Evolutionary conservation across 1,139 yeast genomes (phyloP).

Genomic region (Geotrichum siamense): DNA sequence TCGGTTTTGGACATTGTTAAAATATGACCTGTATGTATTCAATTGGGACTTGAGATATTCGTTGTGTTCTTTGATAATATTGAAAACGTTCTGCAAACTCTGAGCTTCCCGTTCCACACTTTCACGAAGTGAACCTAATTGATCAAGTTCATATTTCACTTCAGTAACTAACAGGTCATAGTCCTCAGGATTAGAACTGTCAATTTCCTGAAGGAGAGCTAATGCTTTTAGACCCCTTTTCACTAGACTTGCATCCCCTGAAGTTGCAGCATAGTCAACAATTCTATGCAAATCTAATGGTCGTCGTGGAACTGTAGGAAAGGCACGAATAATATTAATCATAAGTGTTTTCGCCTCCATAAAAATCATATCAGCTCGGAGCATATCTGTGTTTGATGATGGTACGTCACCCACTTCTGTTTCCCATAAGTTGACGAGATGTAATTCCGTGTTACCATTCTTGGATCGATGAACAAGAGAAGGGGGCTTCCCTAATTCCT

Average conservation of each 20-base stretch:
- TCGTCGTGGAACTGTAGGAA: conserved; percentile 30
- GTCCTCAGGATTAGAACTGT: conserved; percentile 30
- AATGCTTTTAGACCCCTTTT: conserved; percentile 36
- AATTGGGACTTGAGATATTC: conserved; percentile 36
- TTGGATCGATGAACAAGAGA: conserved; percentile 31
- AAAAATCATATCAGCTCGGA: conserved; percentile 35
- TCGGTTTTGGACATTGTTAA: conserved; percentile 36
- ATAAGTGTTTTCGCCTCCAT: conserved; percentile 38
- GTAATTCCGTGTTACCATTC: conserved; percentile 33
- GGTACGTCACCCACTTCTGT: conserved; percentile 35
- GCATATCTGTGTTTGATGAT: conserved; percentile 28
- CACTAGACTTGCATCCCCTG: conserved; percentile 31
- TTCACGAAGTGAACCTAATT: conserved; percentile 34
- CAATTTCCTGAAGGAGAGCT: conserved; percentile 32
- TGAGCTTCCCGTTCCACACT: conserved; percentile 33
- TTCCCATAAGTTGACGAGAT: conserved; percentile 36
- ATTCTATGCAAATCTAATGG: conserved; percentile 32
- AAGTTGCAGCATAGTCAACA: conserved; percentile 35
- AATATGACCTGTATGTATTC: conserved; percentile 36
- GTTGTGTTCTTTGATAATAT: conserved; percentile 36
- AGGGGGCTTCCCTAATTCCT: conserved; percentile 34
- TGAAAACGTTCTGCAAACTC: conserved; percentile 34
- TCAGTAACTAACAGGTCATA: conserved; percentile 32
- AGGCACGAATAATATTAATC: conserved; percentile 36
- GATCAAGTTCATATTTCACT: conserved; percentile 36